A percentile compares a stretch with the other conserved stretches of the same genome.
phyloP scores from a whole-genome alignment of 805 yeast genomes.

The Lachancea lanzarotensis region DNA sequence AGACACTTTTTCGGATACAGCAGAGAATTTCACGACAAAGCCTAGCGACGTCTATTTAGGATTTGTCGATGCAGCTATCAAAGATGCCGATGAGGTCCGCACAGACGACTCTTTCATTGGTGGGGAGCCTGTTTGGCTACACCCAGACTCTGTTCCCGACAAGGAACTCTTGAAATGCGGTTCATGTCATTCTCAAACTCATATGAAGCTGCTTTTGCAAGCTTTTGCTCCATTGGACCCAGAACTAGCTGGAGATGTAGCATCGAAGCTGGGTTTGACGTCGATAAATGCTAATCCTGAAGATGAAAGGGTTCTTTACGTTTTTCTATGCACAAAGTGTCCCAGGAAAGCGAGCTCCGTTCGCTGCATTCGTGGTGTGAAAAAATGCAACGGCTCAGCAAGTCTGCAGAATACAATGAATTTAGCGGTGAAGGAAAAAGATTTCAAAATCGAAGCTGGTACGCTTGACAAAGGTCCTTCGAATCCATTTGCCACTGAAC shows the following conservation, averaged over 20 bases:
- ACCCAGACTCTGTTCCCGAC: constrained; percentile 51
- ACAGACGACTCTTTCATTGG: constrained; percentile 76
- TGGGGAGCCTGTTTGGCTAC: constrained; percentile 68
- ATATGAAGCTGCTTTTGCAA: constrained; percentile 67
- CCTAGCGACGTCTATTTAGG: constrained; percentile 48
- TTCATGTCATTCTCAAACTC: constrained; percentile 44
- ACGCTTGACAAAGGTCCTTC: constrained; percentile 15
- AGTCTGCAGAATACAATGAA: constrained; percentile 40
- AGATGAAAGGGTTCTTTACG: constrained; percentile 76
- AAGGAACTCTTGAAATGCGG: constrained; percentile 52
- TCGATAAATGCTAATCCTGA: constrained; percentile 36
- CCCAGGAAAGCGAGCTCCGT: constrained; percentile 63
- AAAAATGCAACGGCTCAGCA: constrained; percentile 36
- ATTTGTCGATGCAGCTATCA: constrained; percentile 54
- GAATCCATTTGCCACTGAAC: constrained; percentile 19
- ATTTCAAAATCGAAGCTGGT: constrained; percentile 34
- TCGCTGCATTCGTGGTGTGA: constrained; percentile 70
- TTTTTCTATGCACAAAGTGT: constrained; percentile 74
- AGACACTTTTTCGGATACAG: constrained; percentile 20
- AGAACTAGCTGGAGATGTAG: constrained; percentile 21
- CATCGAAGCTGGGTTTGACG: constrained; percentile 10
- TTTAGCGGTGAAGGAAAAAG: constrained; percentile 36
- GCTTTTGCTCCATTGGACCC: constrained; percentile 69
- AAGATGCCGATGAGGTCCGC: constrained; percentile 40
- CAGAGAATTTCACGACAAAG: constrained; percentile 18